These are phyloP conservation scores for Wallemia hederae DNA, from an alignment of 1,284 basidiomycete species.

Conservation along the genomic window DNA sequence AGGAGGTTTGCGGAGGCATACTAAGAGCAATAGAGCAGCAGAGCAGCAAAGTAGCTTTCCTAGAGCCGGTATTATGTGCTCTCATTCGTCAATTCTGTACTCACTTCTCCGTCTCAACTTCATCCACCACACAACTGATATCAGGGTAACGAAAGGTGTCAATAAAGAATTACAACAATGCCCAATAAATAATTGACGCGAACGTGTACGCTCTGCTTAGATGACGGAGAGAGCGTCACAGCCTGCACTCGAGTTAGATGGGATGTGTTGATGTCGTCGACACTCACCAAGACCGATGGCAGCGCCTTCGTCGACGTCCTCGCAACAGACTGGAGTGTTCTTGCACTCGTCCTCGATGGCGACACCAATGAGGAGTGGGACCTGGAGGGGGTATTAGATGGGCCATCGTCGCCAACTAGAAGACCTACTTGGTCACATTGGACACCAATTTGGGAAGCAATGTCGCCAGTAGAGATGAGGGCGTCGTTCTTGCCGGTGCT, in stretches of 20 bases:
- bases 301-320: not conserved
- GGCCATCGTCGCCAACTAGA: not conserved
- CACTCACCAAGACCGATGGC: not conserved
- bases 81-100: too few relatives aligned
- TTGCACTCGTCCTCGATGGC: not conserved
- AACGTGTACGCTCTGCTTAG: not conserved
- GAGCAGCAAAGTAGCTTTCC: too few relatives aligned
- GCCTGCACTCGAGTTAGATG: not conserved
- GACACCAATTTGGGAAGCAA: not conserved
- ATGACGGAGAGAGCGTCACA: not conserved
- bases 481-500: not conserved
- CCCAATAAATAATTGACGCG: not conserved
- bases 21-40: too few relatives aligned
- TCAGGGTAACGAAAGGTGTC: not conserved
- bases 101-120: too few relatives aligned
- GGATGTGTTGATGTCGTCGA: too few relatives aligned
- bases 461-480: not conserved
- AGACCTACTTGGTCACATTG: not conserved
- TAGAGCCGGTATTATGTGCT: too few relatives aligned
- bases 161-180: not conserved
- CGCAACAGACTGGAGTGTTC: not conserved
- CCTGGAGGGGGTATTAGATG: not conserved
- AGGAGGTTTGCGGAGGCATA: too few relatives aligned
- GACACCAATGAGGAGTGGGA: too few relatives aligned
- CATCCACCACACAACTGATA: not conserved